Evolutionary conservation across 306 rosid genomes (phyloP), one percentile per base, ranked within the genome.

Genomic region (Quercus rubra): DNA sequence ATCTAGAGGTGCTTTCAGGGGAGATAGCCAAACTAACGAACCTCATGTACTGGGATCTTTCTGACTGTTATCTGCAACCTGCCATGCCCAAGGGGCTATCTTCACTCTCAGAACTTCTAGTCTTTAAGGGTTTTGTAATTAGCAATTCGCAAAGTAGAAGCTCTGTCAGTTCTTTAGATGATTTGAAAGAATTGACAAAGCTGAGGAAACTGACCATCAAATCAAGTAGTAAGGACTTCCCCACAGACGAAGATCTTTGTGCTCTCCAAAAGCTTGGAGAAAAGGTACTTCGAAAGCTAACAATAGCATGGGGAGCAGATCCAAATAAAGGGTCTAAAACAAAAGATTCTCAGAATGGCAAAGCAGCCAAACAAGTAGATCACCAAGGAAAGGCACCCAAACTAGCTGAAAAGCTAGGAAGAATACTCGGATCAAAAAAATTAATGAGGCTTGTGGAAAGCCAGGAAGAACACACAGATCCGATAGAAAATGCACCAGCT

Each of bases 21-120:
- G 69, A 27, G 0, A 79, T 79, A 49, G 27, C 72, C 0, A 51
- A 6, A 15, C 66, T 86, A 15, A 61, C 59, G 43, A 67, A 27
- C 7, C 86, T 86, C 2, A 74, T 55, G 1, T 82, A 82, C 66
- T 61, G 82, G 67, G 89, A 86, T 74, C 56, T 86, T 43, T 82
- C 83, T 0, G 84, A 81, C 2, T 86, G 89, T 78, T 73, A 76
- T 58, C 13, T 82, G 75, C 80, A 82, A 15, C 71, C 61, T 17
- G 18, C 11, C 21, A 77, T 82, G 82, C 86, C 89, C 1, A 79
- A 79, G 52, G 81, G 69, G 41, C 35, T 84, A 9, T 19, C 57
- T 1, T 18, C 0, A 1, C 87, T 84, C 33, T 28, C 78, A 31
- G 38, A 73, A 12, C 78, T 84, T 20, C 67, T 19, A 76, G 80